Base-by-base conservation (phyloP, 805 yeast species). In the Saturnispora quitensis region DNA sequence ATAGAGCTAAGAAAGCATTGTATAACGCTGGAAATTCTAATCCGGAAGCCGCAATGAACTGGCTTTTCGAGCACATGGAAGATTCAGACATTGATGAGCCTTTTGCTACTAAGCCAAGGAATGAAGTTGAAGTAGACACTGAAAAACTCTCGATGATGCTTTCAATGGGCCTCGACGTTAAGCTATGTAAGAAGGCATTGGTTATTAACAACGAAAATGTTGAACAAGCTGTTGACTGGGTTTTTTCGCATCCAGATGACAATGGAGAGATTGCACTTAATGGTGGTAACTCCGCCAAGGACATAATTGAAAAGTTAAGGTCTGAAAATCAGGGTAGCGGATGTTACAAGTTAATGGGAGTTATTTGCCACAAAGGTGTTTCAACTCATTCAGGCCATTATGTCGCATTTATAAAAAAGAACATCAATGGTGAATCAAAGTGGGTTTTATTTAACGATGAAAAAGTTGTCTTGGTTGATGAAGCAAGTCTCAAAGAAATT, bases 351-450 rank as follows among this genome's bases (percentile, higher is more conserved):
- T 66, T 90, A 46, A 72, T 75, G 43, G 84, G 85, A 0, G 83
- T 86, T 5, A 73, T 90, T 15, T 89, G 96, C 63, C 97, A 89
- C 66, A 90, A 89, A 65, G 97, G 97, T 7, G 73, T 81, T 2
- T 84, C 95, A 12, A 84, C 88, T 1, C 96, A 90, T 58, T 86
- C 96, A 0, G 97, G 97, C 0, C 97, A 89, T 65, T 89, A 89
- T 65, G 97, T 90, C 40, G 86, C 83, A 1, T 89, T 85, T 60
- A 71, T 86, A 33, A 76, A 73, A 51, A 77, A 78, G 53, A 52
- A 66, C 2, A 60, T 71, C 6, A 69, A 70, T 2, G 75, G 71
- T 2, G 64, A 60, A 49, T 62, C 56, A 12, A 69, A 72, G 50
- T 89, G 96, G 96, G 83, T 84, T 2, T 70, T 89, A 43, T 90